These are phyloP conservation scores for Cryptosporidium ubiquitum DNA, from an alignment of 169 alveolate genomes.

Conservation along the genomic window DNA sequence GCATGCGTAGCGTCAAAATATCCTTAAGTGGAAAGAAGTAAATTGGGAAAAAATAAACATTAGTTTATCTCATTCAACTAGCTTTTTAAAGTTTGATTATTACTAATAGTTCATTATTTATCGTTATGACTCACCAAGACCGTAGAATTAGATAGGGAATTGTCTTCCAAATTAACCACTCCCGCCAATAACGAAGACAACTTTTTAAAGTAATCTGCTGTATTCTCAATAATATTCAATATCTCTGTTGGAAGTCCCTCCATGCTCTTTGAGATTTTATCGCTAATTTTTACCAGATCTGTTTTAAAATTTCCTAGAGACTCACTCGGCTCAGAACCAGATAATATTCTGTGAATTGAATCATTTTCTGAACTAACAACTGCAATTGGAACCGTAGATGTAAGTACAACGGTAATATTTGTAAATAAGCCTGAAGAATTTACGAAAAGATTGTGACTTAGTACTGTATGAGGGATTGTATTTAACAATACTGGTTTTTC, in stretches of 20 bases:
- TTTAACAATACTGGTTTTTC: constrained; percentile 47
- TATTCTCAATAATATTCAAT: background rate
- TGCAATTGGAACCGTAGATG: constrained; percentile 61
- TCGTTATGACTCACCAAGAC: background rate
- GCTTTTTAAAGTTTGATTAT: background rate
- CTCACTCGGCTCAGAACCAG: background rate
- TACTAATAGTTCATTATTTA: background rate
- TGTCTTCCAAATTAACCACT: background rate
- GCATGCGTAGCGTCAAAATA: constrained; percentile 57
- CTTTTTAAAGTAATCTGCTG: background rate
- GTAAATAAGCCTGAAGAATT: constrained; percentile 50
- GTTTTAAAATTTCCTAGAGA: background rate
- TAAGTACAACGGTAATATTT: constrained; percentile 44
- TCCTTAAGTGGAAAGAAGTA: constrained; percentile 46
- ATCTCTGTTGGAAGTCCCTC: background rate
- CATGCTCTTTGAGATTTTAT: background rate
- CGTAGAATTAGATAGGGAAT: background rate
- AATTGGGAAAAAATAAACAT: background rate
- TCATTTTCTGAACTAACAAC: constrained; percentile 39
- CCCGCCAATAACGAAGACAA: constrained; percentile 9
- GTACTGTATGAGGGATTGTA: constrained; percentile 50
- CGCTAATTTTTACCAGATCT: background rate
- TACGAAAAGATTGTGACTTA: constrained; percentile 22
- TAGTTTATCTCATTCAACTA: background rate
- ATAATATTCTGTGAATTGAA: constrained; percentile 37